Conservation (phyloP, 1,284 basidiomycete species). For the Leccinum fuscescens region DNA sequence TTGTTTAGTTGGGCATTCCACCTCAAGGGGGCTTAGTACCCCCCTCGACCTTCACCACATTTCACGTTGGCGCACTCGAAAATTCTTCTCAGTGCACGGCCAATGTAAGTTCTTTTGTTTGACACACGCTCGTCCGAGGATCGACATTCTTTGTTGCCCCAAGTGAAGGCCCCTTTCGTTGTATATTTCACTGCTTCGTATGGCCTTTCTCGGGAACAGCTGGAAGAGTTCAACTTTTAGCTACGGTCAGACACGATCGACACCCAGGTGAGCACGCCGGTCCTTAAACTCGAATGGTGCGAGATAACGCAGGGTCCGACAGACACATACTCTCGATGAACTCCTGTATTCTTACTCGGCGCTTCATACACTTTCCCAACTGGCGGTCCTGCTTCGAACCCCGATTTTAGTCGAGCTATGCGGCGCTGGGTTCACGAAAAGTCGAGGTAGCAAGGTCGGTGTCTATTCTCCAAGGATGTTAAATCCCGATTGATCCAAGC, state of each 20-base stretch:
- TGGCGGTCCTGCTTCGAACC: slow-evolving; percentile 54
- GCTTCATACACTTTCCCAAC: slow-evolving; percentile 47
- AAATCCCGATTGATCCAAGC: no score
- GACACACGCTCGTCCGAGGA: no score
- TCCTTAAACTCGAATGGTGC: neutral
- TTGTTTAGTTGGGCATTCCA: no score
- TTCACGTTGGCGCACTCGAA: no score
- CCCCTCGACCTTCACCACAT: no score
- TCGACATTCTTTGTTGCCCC: slow-evolving; percentile 33
- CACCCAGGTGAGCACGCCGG: slow-evolving; percentile 16
- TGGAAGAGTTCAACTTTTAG: slow-evolving; percentile 64
- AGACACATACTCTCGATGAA: slow-evolving; percentile 15
- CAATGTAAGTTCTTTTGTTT: no score
- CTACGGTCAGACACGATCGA: slow-evolving; percentile 49
- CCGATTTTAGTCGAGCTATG: slow-evolving; percentile 74
- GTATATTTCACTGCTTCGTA: slow-evolving; percentile 75
- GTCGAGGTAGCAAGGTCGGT: no score
- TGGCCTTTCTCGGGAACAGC: slow-evolving; percentile 59
- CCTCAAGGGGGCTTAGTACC: no score
- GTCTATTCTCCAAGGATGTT: no score
- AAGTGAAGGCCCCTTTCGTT: slow-evolving; percentile 56
- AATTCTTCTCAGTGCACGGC: no score
- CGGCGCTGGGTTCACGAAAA: slow-evolving; percentile 42
- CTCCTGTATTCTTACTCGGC: slow-evolving; percentile 57
- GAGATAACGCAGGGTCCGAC: slow-evolving; percentile 13